A percentile compares a stretch with the other conserved stretches of the same genome.
Conservation (phyloP, 2,329 filamentous ascomycete species). For the Apiospora hydei region DNA sequence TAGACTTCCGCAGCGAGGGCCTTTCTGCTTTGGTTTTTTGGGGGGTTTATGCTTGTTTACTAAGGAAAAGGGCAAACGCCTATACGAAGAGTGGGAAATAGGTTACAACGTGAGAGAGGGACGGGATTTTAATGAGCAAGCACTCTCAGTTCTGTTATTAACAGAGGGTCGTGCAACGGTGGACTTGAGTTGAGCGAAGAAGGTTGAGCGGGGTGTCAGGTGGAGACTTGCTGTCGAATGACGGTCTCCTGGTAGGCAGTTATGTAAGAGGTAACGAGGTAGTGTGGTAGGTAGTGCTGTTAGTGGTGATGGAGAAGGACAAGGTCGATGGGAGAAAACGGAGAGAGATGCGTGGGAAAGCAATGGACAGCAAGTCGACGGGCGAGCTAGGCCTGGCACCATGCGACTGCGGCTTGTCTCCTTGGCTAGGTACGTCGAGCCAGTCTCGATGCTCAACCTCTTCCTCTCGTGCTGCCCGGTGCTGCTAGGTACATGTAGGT, state of each 20-base stretch:
- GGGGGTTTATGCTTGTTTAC: constrained; percentile 23
- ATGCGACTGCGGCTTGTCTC: constrained; percentile 7
- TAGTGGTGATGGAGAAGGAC: constrained; percentile 20
- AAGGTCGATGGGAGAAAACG: constrained; percentile 17
- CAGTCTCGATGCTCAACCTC: constrained; percentile 17
- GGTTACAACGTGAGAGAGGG: constrained; percentile 23
- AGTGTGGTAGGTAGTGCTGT: constrained; percentile 22
- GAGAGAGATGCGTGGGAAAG: constrained; percentile 14
- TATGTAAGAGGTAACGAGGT: constrained; percentile 24
- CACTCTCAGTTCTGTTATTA: constrained; percentile 21
- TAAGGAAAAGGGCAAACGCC: constrained; percentile 22
- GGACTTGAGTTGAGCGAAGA: constrained; percentile 16
- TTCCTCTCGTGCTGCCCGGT: not conserved
- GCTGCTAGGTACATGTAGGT: constrained; percentile 20
- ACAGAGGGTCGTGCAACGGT: constrained; percentile 25
- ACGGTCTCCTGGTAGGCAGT: constrained; percentile 20
- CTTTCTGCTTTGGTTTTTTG: constrained; percentile 4
- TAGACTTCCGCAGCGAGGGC: constrained; percentile 18
- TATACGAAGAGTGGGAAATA: constrained; percentile 19
- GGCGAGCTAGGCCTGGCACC: constrained; percentile 17
- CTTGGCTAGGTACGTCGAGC: constrained; percentile 4
- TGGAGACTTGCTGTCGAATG: constrained; percentile 26
- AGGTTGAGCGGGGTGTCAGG: constrained; percentile 25
- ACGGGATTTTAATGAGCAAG: constrained; percentile 24
- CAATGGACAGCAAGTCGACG: not conserved